Evolutionary conservation across 2,329 filamentous ascomycete species (phyloP).

Genomic region (Zarea fungicola): DNA sequence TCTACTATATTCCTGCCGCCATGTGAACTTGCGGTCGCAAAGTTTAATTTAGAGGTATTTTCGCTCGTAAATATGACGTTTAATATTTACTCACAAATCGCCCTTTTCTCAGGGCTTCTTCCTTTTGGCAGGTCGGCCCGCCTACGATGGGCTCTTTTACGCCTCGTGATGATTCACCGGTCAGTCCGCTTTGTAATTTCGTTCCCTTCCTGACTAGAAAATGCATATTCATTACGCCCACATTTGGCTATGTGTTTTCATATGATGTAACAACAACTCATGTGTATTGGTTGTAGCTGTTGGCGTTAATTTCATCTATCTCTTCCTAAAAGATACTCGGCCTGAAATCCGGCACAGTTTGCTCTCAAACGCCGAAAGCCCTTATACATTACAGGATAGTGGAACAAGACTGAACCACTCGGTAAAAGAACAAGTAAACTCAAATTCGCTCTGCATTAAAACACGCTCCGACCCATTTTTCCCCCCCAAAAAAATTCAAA

Average conservation of each 20-base stretch:
- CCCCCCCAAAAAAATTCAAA: no score
- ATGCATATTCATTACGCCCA: neutral
- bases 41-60: no score
- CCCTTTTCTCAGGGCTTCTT: no score
- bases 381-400: constrained; percentile 4
- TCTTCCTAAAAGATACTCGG: neutral
- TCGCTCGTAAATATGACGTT: no score
- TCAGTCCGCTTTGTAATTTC: neutral
- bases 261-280: neutral
- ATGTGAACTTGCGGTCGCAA: no score
- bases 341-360: neutral
- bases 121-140: constrained; percentile 7
- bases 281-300: neutral
- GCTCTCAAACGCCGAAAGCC: neutral
- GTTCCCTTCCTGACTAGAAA: neutral
- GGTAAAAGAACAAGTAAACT: neutral
- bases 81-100: neutral
- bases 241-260: neutral
- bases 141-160: neutral
- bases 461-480: neutral
- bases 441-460: neutral
- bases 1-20: no score
- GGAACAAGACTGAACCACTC: neutral
- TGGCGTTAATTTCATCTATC: neutral
- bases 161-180: constrained; percentile 2